Evolutionary conservation across 768 basidiomycete species (phyloP), one percentile per base, ranked within the genome.

Genomic region (Termitomyces sp.): DNA sequence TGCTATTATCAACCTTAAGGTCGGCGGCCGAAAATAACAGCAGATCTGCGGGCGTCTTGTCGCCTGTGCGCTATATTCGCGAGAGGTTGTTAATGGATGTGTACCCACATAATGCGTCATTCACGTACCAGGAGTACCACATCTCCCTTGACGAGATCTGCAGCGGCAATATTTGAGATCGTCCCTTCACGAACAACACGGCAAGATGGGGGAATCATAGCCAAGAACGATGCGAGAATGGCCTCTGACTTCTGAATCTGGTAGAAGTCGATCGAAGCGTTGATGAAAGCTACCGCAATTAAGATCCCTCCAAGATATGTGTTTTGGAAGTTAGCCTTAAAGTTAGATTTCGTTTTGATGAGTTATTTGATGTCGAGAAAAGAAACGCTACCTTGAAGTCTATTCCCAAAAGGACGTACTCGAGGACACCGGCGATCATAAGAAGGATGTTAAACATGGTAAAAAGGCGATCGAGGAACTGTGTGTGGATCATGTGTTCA

Each of bases 171-270:
- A 5, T 78, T 77, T 31, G 69, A 65, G 54, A 88, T 78, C 2
- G 77, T 73, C 0, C 80, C 79, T 57, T 83, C 82, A 43, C 86
- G 81, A 52, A 88, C 72, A 27, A 84, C 84, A 42, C 78, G 83
- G 64, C 84, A 87, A 8, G 83, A 76, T 0, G 86, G 86, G 16
- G 86, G 86, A 50, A 88, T 88, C 84, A 88, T 83, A 10, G 86
- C 86, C 34, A 88, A 73, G 72, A 88, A 88, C 2, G 83, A 85
- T 4, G 85, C 85, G 4, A 88, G 74, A 62, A 88, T 88, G 39
- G 85, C 84, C 65, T 87, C 86, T 9, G 85, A 86, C 64, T 87
- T 88, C 70, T 88, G 86, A 31, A 87, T 77, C 72, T 88, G 86
- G 67, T 80, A 80, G 67, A 84, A 88, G 67, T 88, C 86, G 66